Conservation (phyloP, 441 rosid species). For the Bruguiera hainesii region DNA sequence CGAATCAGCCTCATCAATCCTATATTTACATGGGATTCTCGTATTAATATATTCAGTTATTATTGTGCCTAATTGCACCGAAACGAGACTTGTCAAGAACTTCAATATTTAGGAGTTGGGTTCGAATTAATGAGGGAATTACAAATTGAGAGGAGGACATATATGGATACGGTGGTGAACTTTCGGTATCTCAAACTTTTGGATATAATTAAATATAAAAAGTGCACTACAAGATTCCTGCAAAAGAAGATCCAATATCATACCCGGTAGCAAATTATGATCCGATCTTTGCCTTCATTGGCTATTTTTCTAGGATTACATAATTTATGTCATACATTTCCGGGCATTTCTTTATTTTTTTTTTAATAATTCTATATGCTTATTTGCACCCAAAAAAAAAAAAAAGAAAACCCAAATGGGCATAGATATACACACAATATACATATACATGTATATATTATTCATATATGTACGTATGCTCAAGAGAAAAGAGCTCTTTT, state of each 20-base stretch:
- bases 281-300: slow-evolving; percentile 23
- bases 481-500: too few species aligned
- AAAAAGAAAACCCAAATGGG: too few species aligned
- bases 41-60: slow-evolving; percentile 10
- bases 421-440: too few species aligned
- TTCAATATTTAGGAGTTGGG: slow-evolving; percentile 5
- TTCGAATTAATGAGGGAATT: neutral
- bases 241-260: slow-evolving; percentile 24
- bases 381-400: neutral
- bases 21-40: slow-evolving; percentile 15
- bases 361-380: neutral
- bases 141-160: neutral
- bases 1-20: slow-evolving; percentile 14
- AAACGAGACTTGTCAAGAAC: slow-evolving; percentile 22
- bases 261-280: slow-evolving; percentile 14
- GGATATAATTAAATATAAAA: slow-evolving; percentile 8
- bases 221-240: slow-evolving; percentile 36
- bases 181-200: slow-evolving; percentile 20
- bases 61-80: neutral
- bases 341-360: neutral
- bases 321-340: slow-evolving; percentile 13
- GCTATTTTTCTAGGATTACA: slow-evolving; percentile 11
- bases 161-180: too few species aligned
- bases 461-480: too few species aligned
- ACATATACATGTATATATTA: too few species aligned